phyloP scores from a whole-genome alignment of 2,329 filamentous ascomycete species.

The Teratosphaeria pseudoeucalypti region DNA sequence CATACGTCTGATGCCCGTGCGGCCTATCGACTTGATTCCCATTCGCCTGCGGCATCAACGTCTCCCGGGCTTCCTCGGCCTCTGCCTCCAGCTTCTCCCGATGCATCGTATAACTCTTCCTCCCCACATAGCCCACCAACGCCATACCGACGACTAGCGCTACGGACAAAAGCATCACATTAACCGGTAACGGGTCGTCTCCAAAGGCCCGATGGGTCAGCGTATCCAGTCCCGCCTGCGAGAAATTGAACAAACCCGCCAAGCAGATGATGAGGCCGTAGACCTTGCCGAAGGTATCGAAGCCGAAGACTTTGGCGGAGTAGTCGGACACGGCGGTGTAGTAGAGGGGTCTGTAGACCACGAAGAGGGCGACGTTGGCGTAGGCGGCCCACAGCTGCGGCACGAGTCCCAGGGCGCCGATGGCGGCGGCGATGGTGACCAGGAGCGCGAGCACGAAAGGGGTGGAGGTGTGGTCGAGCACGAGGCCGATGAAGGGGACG shows the following conservation, averaged over 20 bases:
- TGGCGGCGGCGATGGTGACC: conserved; percentile 60
- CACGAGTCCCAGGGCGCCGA: conserved; percentile 69
- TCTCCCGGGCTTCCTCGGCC: conserved; percentile 33
- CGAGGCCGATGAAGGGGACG: conserved; percentile 74
- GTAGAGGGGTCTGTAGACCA: conserved; percentile 76
- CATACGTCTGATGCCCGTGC: conserved; percentile 23
- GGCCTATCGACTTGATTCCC: conserved; percentile 12
- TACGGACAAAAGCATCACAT: conserved; percentile 53
- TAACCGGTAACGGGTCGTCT: conserved; percentile 67
- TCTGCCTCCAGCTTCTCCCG: conserved; percentile 33
- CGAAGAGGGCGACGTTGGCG: conserved; percentile 64
- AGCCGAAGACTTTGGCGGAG: conserved; percentile 86
- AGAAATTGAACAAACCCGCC: conserved; percentile 74
- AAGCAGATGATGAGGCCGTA: conserved; percentile 84
- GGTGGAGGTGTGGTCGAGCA: conserved; percentile 69
- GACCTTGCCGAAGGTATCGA: conserved; percentile 85
- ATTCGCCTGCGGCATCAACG: conserved; percentile 27
- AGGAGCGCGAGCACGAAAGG: conserved; percentile 58
- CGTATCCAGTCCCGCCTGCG: conserved; percentile 68
- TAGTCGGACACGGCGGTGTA: conserved; percentile 86
- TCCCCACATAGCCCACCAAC: conserved; percentile 57
- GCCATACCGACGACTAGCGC: conserved; percentile 54
- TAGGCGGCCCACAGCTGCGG: conserved; percentile 64
- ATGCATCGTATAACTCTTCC: conserved; percentile 36
- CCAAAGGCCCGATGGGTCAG: conserved; percentile 63